phyloP scores from a whole-genome alignment of 1,284 basidiomycete genomes.

The Sanghuangporus weigelae region DNA sequence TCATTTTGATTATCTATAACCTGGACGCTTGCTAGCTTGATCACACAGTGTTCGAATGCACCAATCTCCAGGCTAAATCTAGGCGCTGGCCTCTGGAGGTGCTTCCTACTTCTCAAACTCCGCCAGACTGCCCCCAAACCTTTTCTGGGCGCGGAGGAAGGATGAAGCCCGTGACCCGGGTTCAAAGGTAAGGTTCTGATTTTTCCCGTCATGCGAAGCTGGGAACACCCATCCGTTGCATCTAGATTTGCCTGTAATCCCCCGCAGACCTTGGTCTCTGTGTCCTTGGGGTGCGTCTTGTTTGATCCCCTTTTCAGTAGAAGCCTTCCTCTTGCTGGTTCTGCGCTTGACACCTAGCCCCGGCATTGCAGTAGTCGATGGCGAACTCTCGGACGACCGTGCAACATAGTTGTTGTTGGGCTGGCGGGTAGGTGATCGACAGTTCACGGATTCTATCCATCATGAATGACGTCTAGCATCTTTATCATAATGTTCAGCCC shows the following conservation, averaged over 20 bases:
- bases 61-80: neutral
- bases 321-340: neutral
- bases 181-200: neutral
- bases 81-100: neutral
- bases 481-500: neutral
- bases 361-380: neutral
- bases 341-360: neutral
- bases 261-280: neutral
- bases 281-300: neutral
- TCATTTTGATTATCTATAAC: neutral
- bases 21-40: neutral
- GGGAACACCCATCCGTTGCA: neutral
- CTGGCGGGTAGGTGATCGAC: neutral
- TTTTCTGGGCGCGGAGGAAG: neutral
- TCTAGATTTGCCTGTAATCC: neutral
- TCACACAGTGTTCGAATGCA: neutral
- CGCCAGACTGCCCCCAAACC: neutral
- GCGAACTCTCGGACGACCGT: neutral
- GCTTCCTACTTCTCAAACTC: neutral
- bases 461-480: neutral
- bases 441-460: neutral
- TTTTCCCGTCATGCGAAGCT: neutral
- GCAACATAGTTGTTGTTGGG: neutral
- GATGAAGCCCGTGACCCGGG: neutral
- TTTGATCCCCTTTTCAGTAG: neutral